phyloP scores from a whole-genome alignment of 2,329 filamentous ascomycete genomes.

The Ambrosiella xylebori region DNA sequence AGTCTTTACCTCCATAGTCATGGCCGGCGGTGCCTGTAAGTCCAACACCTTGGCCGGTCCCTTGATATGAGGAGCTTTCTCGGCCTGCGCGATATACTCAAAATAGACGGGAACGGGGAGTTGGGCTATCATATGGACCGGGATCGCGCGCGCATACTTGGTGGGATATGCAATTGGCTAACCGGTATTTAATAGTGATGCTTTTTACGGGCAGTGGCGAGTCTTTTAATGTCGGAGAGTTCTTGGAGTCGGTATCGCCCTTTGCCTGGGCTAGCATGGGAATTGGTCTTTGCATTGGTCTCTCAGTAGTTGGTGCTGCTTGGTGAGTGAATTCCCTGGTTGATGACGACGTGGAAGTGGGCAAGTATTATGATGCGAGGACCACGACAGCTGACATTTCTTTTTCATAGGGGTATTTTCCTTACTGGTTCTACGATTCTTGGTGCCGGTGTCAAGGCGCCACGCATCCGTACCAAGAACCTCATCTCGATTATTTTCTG shows the following conservation, averaged over 20 bases:
- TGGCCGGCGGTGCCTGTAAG: constrained; percentile 66
- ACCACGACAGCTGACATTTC: neutral
- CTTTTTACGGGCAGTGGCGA: constrained; percentile 95
- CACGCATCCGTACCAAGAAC: constrained; percentile 97
- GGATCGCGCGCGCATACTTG: neutral
- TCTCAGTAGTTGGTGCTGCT: constrained; percentile 92
- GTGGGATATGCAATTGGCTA: neutral
- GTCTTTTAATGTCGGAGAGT: constrained; percentile 89
- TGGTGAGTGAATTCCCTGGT: constrained; percentile 43
- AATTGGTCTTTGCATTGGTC: constrained; percentile 83
- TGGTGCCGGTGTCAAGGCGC: constrained; percentile 88
- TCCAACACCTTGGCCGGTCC: constrained; percentile 12
- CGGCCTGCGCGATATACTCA: too few species aligned
- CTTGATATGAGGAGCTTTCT: neutral
- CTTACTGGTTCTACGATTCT: constrained; percentile 96
- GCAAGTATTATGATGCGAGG: neutral
- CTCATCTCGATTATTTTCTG: constrained; percentile 99
- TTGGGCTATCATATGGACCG: too few species aligned
- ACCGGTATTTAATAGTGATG: constrained; percentile 50
- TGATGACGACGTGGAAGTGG: neutral
- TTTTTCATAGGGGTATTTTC: constrained; percentile 70
- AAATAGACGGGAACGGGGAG: too few species aligned
- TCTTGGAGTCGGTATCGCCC: constrained; percentile 84
- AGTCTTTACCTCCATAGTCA: constrained; percentile 48
- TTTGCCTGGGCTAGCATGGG: constrained; percentile 85